phyloP scores from a whole-genome alignment of 2,329 filamentous ascomycete genomes.

The Podosphaera xanthii region DNA sequence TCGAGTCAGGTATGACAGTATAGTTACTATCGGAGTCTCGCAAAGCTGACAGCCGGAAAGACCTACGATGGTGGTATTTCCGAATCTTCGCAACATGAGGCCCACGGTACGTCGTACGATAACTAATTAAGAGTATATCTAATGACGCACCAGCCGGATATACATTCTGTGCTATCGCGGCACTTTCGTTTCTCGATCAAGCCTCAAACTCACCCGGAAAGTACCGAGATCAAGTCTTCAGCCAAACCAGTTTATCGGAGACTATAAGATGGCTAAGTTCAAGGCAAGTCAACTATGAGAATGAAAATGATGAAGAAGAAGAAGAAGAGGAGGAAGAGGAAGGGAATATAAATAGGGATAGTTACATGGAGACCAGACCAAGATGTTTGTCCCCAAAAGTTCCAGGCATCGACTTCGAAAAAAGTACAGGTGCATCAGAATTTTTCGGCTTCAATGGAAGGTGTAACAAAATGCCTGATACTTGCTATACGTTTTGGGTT shows the following conservation, averaged over 20 bases:
- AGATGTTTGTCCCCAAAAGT: slow-evolving; percentile 12
- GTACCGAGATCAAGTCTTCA: slow-evolving; percentile 6
- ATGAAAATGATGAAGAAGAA: slow-evolving; percentile 21
- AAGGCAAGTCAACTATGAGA: slow-evolving; percentile 38
- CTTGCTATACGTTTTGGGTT: slow-evolving; percentile 92
- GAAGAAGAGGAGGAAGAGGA: slow-evolving; percentile 4
- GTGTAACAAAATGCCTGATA: slow-evolving; percentile 78
- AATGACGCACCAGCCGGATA: slow-evolving; percentile 42
- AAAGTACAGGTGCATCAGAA: slow-evolving; percentile 8
- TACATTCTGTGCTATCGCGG: slow-evolving; percentile 67
- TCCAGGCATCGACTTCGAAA: slow-evolving; percentile 2
- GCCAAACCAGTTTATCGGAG: slow-evolving; percentile 16
- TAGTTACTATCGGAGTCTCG: not conserved
- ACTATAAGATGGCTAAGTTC: slow-evolving; percentile 33
- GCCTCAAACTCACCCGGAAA: slow-evolving; percentile 8
- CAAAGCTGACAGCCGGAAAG: slow-evolving; percentile 8
- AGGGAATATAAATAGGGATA: not conserved
- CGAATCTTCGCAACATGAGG: slow-evolving; percentile 15
- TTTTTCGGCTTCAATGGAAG: slow-evolving; percentile 69
- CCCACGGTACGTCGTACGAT: slow-evolving; percentile 12
- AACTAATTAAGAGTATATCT: slow-evolving; percentile 2
- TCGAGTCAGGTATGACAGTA: slow-evolving; percentile 28
- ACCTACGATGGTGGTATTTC: slow-evolving; percentile 16
- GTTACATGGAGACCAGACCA: slow-evolving; percentile 3
- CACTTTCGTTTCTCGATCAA: slow-evolving; percentile 42